Evolutionary conservation across 805 yeast genomes (phyloP).

Genomic region (Sugiyamaella floridensis): DNA sequence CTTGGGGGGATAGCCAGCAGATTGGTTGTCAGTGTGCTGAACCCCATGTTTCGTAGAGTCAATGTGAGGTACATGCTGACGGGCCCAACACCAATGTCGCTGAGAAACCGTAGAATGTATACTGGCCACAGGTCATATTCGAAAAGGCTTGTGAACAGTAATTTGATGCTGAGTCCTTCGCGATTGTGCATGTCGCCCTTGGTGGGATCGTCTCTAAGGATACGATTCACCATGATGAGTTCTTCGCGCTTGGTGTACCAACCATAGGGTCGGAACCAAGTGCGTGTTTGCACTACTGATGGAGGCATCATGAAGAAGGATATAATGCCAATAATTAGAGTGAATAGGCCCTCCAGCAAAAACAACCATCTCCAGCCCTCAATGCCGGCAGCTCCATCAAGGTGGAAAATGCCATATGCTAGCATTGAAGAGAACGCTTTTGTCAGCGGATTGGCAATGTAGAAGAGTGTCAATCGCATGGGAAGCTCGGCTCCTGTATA

Average conservation of each 20-base stretch:
- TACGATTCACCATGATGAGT: conserved; percentile 50
- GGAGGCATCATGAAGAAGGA: conserved; percentile 45
- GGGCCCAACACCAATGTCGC: conserved; percentile 34
- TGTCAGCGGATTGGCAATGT: conserved; percentile 44
- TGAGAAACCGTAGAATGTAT: conserved; percentile 40
- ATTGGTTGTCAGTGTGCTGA: conserved; percentile 45
- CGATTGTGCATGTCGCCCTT: conserved; percentile 62
- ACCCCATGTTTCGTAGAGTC: conserved; percentile 44
- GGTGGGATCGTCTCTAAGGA: conserved; percentile 56
- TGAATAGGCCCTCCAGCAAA: conserved; percentile 50
- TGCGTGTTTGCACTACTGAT: conserved; percentile 43
- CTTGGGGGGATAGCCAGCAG: conserved; percentile 37
- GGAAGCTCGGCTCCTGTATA: conserved; percentile 52
- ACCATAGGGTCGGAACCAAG: conserved; percentile 42
- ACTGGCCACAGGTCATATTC: conserved; percentile 55
- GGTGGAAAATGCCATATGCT: conserved; percentile 45
- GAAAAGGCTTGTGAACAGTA: conserved; percentile 34
- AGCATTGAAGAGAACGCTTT: conserved; percentile 38
- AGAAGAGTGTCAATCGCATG: conserved; percentile 48
- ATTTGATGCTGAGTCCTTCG: conserved; percentile 40
- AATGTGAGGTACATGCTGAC: conserved; percentile 41
- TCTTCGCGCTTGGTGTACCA: conserved; percentile 50
- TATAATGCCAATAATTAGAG: conserved; percentile 43
- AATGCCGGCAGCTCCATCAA: conserved; percentile 38
- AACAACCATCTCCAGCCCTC: conserved; percentile 61